These are phyloP conservation scores for Solanum peruvianum DNA, from an alignment of 257 asterid genomes.

Conservation along the genomic window DNA sequence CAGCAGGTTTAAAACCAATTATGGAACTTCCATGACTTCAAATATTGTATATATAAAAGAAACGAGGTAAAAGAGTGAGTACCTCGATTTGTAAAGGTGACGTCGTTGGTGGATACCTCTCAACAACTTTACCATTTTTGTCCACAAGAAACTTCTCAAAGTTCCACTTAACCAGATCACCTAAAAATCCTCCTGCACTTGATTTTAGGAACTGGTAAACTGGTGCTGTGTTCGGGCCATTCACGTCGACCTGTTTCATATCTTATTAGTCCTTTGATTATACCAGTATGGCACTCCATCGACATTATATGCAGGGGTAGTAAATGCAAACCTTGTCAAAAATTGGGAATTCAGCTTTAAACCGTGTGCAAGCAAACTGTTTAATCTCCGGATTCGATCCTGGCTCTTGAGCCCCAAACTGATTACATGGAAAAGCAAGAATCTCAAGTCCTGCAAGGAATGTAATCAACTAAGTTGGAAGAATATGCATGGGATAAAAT, in stretches of 20 bases:
- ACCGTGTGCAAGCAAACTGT: constrained; percentile 78
- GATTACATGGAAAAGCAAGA: constrained; percentile 93
- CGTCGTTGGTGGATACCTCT: constrained; percentile 85
- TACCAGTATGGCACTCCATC: background rate
- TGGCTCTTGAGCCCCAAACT: constrained; percentile 95
- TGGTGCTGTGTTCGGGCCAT: constrained; percentile 88
- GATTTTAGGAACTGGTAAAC: constrained; percentile 82
- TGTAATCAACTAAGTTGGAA: background rate
- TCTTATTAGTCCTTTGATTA: constrained; percentile 1
- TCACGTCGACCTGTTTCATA: constrained; percentile 73
- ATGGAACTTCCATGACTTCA: background rate
- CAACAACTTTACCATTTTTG: constrained; percentile 79
- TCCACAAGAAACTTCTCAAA: constrained; percentile 93
- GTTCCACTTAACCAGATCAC: constrained; percentile 87
- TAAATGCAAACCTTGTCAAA: constrained; percentile 60
- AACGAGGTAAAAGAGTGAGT: background rate
- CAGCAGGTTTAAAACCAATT: background rate
- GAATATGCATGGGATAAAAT: background rate
- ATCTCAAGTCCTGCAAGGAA: constrained; percentile 65
- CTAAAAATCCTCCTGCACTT: constrained; percentile 72
- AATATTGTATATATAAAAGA: background rate
- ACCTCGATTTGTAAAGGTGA: constrained; percentile 94
- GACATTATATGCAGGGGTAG: background rate
- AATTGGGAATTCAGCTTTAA: constrained; percentile 84
- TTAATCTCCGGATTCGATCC: constrained; percentile 81